phyloP scores from a whole-genome alignment of 305 asterid species.

The Euphrasia arctica region DNA sequence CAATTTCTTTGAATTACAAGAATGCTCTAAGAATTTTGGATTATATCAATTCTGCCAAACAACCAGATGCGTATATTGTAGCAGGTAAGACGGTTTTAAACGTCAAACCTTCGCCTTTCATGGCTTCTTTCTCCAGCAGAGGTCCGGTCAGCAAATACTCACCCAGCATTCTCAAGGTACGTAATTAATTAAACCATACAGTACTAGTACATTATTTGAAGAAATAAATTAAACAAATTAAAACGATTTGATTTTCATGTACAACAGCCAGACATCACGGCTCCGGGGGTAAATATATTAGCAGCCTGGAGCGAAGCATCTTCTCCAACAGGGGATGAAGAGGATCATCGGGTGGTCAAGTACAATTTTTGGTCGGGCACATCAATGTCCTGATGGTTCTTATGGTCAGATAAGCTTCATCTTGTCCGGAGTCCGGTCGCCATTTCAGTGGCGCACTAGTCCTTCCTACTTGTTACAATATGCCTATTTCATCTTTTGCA shows the following conservation, averaged over 20 bases:
- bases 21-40: conserved; percentile 40
- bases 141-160: conserved; percentile 69
- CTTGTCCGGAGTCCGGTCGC: conserved; percentile 52
- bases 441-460: conserved; percentile 25
- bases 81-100: conserved; percentile 40
- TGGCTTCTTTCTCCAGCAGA: conserved; percentile 81
- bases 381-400: conserved; percentile 77
- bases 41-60: conserved; percentile 47
- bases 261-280: conserved; percentile 79
- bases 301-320: conserved; percentile 82
- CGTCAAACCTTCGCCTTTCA: conserved; percentile 69
- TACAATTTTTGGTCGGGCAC: conserved; percentile 81
- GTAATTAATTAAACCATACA: too few relatives aligned
- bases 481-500: too few relatives aligned
- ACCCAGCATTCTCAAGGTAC: conserved; percentile 75
- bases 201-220: too few relatives aligned
- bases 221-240: too few relatives aligned
- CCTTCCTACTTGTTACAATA: too few relatives aligned
- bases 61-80: conserved; percentile 43
- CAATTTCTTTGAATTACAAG: conserved; percentile 52
- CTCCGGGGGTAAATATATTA: conserved; percentile 73
- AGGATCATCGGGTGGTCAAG: conserved; percentile 54
- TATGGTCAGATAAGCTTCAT: conserved; percentile 54
- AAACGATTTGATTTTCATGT: neutral
- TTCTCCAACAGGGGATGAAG: conserved; percentile 59